Conservation (phyloP, 2,329 filamentous ascomycete species). For the Aspergillus candidus region DNA sequence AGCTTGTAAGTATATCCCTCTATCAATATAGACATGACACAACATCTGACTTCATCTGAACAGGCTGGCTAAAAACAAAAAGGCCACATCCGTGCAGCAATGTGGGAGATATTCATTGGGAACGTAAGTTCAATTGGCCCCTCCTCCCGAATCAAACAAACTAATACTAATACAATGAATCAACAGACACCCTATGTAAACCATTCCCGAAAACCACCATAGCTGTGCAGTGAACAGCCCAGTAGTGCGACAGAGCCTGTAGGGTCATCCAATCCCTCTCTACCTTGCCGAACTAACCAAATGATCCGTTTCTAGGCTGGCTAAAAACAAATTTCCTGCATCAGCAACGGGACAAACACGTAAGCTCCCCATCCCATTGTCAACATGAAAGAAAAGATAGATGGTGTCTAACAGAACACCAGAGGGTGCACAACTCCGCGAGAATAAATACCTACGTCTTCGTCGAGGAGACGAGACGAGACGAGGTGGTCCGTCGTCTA, state of each 20-base stretch:
- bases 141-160: background rate
- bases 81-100: too few relatives aligned
- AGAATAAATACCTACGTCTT: too few relatives aligned
- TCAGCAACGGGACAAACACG: background rate
- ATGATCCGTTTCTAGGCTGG: constrained; percentile 6
- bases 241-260: constrained; percentile 5
- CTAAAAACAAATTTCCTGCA: constrained; percentile 4
- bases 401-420: too few relatives aligned
- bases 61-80: constrained; percentile 9
- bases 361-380: background rate
- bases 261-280: background rate
- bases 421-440: too few relatives aligned
- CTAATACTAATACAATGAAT: background rate
- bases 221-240: constrained; percentile 3
- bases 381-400: too few relatives aligned
- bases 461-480: too few relatives aligned
- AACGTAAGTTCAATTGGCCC: background rate
- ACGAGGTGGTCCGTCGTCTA: too few relatives aligned
- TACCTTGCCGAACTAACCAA: background rate
- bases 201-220: background rate
- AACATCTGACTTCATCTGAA: background rate
- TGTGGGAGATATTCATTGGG: too few relatives aligned
- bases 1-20: constrained; percentile 12
- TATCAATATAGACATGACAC: background rate
- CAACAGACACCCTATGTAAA: background rate